Conservation (phyloP, 2,329 filamentous ascomycete species). For the Trichophyton equinum region DNA sequence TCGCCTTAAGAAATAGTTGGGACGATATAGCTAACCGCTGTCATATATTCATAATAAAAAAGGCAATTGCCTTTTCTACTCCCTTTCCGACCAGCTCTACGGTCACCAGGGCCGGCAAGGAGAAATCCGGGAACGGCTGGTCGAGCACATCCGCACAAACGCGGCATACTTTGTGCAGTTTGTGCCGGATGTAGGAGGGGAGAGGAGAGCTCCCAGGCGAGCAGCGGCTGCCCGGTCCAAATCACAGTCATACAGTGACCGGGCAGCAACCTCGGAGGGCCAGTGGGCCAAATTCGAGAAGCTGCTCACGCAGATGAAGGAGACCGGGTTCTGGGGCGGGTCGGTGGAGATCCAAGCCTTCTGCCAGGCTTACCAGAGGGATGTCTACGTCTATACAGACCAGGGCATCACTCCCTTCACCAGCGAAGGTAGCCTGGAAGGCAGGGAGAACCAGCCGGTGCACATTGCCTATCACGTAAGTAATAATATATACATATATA, state of each 20-base stretch:
- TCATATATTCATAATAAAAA: background rate
- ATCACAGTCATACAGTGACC: slow-evolving; percentile 29
- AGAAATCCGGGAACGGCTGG: slow-evolving; percentile 47
- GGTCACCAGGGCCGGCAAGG: slow-evolving; percentile 46
- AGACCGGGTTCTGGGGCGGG: slow-evolving; percentile 50
- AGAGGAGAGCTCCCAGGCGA: slow-evolving; percentile 46
- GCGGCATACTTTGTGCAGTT: slow-evolving; percentile 53
- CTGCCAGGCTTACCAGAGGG: slow-evolving; percentile 46
- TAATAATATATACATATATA: slow-evolving; percentile 9
- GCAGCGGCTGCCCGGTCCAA: slow-evolving; percentile 30
- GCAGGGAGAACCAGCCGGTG: slow-evolving; percentile 26
- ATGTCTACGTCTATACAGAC: slow-evolving; percentile 48
- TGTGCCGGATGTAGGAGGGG: slow-evolving; percentile 44
- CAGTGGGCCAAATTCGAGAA: slow-evolving; percentile 46
- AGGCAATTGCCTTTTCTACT: slow-evolving; percentile 61
- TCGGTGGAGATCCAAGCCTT: slow-evolving; percentile 58
- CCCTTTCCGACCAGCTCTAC: slow-evolving; percentile 54
- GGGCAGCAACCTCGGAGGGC: slow-evolving; percentile 41
- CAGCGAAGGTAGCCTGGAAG: slow-evolving; percentile 35
- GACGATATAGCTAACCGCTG: slow-evolving; percentile 2
- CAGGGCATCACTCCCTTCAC: slow-evolving; percentile 27
- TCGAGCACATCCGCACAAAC: slow-evolving; percentile 50
- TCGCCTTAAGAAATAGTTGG: background rate
- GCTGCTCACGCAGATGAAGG: slow-evolving; percentile 48
- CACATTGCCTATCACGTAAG: slow-evolving; percentile 54